phyloP scores from a whole-genome alignment of 768 basidiomycete genomes.

The Auriscalpium orientale region DNA sequence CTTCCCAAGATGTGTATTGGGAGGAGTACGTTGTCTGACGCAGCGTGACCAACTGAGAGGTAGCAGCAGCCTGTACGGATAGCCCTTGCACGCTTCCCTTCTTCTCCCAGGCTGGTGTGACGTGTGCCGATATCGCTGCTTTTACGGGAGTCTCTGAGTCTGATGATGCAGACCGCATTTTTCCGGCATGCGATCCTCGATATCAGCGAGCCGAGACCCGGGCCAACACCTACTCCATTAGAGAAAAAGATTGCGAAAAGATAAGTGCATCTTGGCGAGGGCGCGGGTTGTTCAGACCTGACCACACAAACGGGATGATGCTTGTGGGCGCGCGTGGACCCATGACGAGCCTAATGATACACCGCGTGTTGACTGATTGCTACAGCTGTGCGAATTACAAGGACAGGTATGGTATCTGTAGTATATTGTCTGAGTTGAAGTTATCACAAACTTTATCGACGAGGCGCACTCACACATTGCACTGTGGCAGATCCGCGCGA shows the following conservation, averaged over 20 bases:
- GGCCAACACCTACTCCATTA: not conserved
- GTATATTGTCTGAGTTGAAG: constrained; percentile 18
- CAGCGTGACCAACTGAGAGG: no score
- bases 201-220: not conserved
- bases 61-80: no score
- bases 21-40: no score
- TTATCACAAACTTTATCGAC: constrained; percentile 33
- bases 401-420: constrained; percentile 1
- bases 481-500: not conserved
- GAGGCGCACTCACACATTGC: not conserved
- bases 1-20: no score
- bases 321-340: no score
- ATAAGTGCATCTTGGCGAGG: not conserved
- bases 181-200: not conserved
- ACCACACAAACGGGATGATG: no score
- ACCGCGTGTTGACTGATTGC: no score
- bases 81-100: no score
- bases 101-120: no score
- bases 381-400: not conserved
- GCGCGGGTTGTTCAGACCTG: no score
- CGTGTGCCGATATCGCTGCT: not conserved
- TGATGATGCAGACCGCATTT: not conserved
- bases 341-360: no score
- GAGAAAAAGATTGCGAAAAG: not conserved
- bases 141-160: not conserved